Percentiles rank a stretch among this genome's conserved stretches.
These are phyloP conservation scores for Alloteropsis semialata DNA, from an alignment of 176 grass and related monocot genomes.

Conservation along the genomic window DNA sequence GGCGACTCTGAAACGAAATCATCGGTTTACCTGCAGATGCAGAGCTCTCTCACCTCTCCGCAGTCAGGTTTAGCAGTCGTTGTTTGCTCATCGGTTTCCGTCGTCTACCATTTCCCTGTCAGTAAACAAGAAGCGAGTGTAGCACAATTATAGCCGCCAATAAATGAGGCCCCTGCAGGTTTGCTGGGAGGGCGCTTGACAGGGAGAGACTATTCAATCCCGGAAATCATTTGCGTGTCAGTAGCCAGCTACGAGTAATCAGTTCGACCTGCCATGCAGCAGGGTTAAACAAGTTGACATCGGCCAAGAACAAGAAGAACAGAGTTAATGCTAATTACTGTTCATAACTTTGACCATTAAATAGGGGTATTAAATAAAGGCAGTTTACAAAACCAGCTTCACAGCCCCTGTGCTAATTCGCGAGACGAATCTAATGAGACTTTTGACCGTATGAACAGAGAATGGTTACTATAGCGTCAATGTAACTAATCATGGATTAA, in stretches of 20 bases:
- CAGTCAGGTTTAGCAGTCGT: not conserved
- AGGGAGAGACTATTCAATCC: slow-evolving; percentile 49
- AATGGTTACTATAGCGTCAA: too few species aligned
- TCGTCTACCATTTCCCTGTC: not conserved
- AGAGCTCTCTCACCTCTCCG: too few species aligned
- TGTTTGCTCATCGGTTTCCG: not conserved
- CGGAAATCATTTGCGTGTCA: slow-evolving; percentile 53
- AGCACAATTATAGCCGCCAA: slow-evolving; percentile 39
- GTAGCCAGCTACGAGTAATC: slow-evolving; percentile 38
- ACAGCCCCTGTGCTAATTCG: too few species aligned
- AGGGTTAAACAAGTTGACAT: slow-evolving; percentile 35
- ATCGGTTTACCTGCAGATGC: not conserved
- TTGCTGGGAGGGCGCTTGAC: slow-evolving; percentile 38
- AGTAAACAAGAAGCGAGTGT: slow-evolving; percentile 22
- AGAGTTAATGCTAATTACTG: too few species aligned
- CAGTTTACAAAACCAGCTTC: too few species aligned
- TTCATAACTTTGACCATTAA: too few species aligned
- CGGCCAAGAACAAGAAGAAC: slow-evolving; percentile 1
- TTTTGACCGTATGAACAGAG: too few species aligned
- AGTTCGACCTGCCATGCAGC: slow-evolving; percentile 22
- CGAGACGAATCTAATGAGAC: too few species aligned
- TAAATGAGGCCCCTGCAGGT: slow-evolving; percentile 48
- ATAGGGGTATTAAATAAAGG: too few species aligned
- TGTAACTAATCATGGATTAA: too few species aligned
- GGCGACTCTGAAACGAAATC: not conserved